Percentiles rank a stretch among this genome's conserved stretches.
phyloP scores from a whole-genome alignment of 2,329 filamentous ascomycete genomes.

The Zymoseptoria tritici region DNA sequence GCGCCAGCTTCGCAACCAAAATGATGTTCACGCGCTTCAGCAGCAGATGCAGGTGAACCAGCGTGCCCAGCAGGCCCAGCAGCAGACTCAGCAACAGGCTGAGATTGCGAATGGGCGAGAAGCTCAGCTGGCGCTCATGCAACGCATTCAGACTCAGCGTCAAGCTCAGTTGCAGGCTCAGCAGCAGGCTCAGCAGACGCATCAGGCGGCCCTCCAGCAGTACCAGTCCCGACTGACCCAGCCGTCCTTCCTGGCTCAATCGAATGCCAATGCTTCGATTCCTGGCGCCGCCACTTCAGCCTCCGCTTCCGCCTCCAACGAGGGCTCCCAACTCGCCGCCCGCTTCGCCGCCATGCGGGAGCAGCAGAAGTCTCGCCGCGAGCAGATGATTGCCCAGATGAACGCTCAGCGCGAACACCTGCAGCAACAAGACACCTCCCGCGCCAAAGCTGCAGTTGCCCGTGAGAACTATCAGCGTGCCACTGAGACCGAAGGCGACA shows the following conservation, averaged over 20 bases:
- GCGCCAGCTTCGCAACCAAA: too few relatives aligned
- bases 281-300: background rate
- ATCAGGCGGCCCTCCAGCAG: slow-evolving; percentile 5
- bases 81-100: slow-evolving; percentile 23
- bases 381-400: slow-evolving; percentile 26
- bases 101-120: background rate
- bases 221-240: background rate
- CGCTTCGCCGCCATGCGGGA: slow-evolving; percentile 22
- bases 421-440: background rate
- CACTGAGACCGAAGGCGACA: slow-evolving; percentile 8
- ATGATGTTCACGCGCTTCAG: background rate
- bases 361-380: slow-evolving; percentile 29
- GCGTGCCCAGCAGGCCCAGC: slow-evolving; percentile 27
- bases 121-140: background rate
- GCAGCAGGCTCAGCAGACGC: slow-evolving; percentile 10
- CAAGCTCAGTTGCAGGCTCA: background rate
- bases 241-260: background rate
- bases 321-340: slow-evolving; percentile 1
- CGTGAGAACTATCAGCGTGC: background rate
- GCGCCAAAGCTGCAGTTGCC: background rate
- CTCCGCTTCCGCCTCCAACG: background rate
- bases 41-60: slow-evolving; percentile 10
- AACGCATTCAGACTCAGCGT: slow-evolving; percentile 10
- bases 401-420: slow-evolving; percentile 18
- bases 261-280: background rate